Evolutionary conservation across 257 asterid species (phyloP), one percentile per base, ranked within the genome.

Genomic region (Rehmannia glutinosa): DNA sequence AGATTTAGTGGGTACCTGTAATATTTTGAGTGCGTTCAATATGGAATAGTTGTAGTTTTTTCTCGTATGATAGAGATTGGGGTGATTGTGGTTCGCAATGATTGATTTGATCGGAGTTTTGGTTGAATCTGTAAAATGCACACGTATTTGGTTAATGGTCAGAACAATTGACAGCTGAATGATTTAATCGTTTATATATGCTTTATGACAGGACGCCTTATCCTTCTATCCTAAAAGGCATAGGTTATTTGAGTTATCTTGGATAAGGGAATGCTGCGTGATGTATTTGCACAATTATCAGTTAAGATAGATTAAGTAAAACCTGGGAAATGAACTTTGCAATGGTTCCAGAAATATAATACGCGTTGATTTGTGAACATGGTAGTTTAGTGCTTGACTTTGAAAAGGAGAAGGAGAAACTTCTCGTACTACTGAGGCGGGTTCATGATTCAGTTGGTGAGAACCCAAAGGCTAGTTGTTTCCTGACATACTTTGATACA

Each of bases 21-120:
- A 49, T 55, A 30, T 45, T 9, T 58, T 36, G 20, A 28, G 64
- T 47, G 54, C 39, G 41, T 32, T 59, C 27, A 46, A 6, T 17
- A 20, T 51, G 42, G 69, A 17, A 42, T 42, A 11, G 20, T 24
- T 50, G 56, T 13, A 20, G 61, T 56, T 27, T 62, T 12, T n/a
- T 62, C 28, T 46, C 24, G 15, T 6, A 51, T 55, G 42, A 63
- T 11, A 6, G 39, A 50, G n/a, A 69, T 69, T 45, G 19, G 64
- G 75, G 46, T 17, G 74, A 66, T 51, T 74, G 77, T 56, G 38
- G 30, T 59, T 36, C 9, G 20, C 49, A 32, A 12, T 30, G 24
- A 66, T 73, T 65, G 76, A 49, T 50, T 60, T 49, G 70, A 69
- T 75, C 36, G 49, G 63, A 11, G 42, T 62, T 55, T 17, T 47